Conservation (phyloP, 176 grass and related monocot genomes). For the Otatea glauca region DNA sequence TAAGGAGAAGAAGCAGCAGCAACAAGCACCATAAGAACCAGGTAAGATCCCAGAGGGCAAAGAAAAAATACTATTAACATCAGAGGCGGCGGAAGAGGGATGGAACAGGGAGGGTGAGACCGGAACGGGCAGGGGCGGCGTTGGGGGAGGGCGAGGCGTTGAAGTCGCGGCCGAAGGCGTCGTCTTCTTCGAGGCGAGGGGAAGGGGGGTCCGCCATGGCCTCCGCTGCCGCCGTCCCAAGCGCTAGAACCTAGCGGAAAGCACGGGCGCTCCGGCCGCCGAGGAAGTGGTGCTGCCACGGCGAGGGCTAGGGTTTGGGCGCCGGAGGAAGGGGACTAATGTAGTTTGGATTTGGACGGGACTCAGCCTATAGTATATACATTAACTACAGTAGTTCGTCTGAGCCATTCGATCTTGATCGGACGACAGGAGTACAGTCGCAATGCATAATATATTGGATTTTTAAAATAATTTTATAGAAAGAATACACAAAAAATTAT, state of each 20-base stretch:
- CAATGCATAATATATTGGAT: too few species aligned
- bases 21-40: conserved; percentile 28
- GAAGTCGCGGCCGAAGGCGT: conserved; percentile 41
- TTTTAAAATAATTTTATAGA: too few species aligned
- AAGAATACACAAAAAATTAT: too few species aligned
- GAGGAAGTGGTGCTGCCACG: neutral
- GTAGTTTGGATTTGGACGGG: too few species aligned
- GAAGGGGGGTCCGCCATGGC: conserved; percentile 27
- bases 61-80: neutral
- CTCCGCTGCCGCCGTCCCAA: neutral
- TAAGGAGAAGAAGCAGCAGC: conserved; percentile 31
- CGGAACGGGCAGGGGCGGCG: conserved; percentile 23
- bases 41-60: neutral
- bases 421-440: too few species aligned
- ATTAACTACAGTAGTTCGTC: too few species aligned
- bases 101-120: neutral
- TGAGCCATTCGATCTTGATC: too few species aligned
- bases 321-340: neutral
- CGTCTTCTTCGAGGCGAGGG: conserved; percentile 34
- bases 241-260: neutral
- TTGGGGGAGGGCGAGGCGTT: conserved; percentile 38
- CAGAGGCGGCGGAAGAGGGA: neutral
- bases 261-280: neutral
- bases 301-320: conserved; percentile 11
- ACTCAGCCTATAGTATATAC: too few species aligned